phyloP scores from a whole-genome alignment of 2,329 filamentous ascomycete genomes.

The Grosmannia clavigera region DNA sequence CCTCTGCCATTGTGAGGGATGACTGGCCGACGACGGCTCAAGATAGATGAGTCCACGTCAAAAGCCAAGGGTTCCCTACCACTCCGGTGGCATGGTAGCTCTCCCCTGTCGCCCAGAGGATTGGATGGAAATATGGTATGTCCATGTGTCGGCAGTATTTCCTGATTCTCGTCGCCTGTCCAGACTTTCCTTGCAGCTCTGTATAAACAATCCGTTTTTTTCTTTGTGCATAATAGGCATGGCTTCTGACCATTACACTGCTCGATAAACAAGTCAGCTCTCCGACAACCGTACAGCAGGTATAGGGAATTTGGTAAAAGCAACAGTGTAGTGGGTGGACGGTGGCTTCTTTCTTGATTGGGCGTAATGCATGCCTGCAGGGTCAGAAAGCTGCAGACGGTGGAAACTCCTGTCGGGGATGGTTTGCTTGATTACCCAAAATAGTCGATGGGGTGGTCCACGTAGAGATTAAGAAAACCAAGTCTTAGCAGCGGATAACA shows the following conservation, averaged over 20 bases:
- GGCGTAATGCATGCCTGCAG: background rate
- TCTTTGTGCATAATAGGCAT: slow-evolving; percentile 46
- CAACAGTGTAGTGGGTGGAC: background rate
- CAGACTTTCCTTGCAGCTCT: slow-evolving; percentile 1
- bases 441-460: background rate
- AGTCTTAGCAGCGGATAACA: background rate
- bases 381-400: no score
- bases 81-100: background rate
- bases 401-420: no score
- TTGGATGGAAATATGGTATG: background rate
- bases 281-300: background rate
- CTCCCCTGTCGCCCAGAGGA: background rate
- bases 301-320: background rate
- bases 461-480: background rate
- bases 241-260: slow-evolving; percentile 48
- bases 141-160: background rate
- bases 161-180: background rate
- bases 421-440: no score
- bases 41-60: background rate
- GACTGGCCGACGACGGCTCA: background rate
- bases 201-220: slow-evolving; percentile 32
- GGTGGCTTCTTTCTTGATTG: no score
- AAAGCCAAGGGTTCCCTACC: background rate
- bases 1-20: background rate
- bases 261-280: background rate